Conservation (phyloP, 2,329 filamentous ascomycete species). For the Botrytis deweyae region DNA sequence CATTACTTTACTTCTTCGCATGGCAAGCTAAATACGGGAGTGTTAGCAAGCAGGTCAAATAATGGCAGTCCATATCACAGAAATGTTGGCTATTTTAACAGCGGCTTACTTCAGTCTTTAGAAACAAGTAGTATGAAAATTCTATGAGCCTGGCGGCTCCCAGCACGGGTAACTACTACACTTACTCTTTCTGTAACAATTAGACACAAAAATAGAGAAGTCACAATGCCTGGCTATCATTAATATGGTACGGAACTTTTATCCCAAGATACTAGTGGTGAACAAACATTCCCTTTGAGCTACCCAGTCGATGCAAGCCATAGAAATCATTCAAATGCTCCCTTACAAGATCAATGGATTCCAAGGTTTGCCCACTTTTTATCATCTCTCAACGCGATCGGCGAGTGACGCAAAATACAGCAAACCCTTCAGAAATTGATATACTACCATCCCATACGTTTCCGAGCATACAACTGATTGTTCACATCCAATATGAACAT, state of each 20-base stretch:
- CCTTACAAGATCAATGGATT: not conserved
- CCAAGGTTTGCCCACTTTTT: not conserved
- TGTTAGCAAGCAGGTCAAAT: slow-evolving; percentile 50
- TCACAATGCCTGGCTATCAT: not conserved
- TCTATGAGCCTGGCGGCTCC: not conserved
- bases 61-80: slow-evolving; percentile 17
- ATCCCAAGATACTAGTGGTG: not conserved
- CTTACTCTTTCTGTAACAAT: no score
- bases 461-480: not conserved
- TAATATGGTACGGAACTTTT: not conserved
- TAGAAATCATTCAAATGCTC: not conserved
- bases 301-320: not conserved
- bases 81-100: not conserved
- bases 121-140: not conserved
- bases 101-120: not conserved
- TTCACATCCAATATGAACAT: not conserved
- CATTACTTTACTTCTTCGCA: slow-evolving; percentile 92
- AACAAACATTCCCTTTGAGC: no score
- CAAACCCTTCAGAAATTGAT: not conserved
- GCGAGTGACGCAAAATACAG: not conserved
- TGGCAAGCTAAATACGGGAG: slow-evolving; percentile 98
- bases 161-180: not conserved
- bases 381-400: not conserved
- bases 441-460: slow-evolving; percentile 1
- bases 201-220: not conserved